Evolutionary conservation across 805 yeast species (phyloP).

Genomic region (Wickerhamomyces strasburgensis): DNA sequence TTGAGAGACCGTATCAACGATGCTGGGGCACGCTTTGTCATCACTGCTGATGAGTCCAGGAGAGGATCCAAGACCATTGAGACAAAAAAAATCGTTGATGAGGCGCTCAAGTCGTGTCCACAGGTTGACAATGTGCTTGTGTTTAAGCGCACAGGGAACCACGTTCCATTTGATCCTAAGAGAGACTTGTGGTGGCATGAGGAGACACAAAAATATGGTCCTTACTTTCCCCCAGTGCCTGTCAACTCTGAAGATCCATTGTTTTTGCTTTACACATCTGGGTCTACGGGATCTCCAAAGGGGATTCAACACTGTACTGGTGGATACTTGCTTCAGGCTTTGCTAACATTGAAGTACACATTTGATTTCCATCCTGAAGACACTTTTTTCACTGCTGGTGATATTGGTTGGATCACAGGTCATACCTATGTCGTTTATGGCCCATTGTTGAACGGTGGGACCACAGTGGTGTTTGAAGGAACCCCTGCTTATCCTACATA

Average conservation of each 20-base stretch:
- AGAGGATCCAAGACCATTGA: constrained; percentile 81
- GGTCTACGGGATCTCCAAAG: constrained; percentile 86
- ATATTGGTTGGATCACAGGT: constrained; percentile 90
- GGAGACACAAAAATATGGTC: constrained; percentile 59
- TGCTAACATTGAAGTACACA: constrained; percentile 66
- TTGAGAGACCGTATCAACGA: constrained; percentile 85
- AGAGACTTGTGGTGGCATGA: constrained; percentile 79
- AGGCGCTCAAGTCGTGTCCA: constrained; percentile 64
- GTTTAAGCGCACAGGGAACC: constrained; percentile 66
- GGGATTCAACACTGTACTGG: constrained; percentile 82
- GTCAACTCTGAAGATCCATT: constrained; percentile 78
- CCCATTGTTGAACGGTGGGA: constrained; percentile 69
- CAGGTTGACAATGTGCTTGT: constrained; percentile 66
- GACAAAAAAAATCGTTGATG: constrained; percentile 79
- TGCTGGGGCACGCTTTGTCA: constrained; percentile 66
- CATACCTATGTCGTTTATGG: constrained; percentile 83
- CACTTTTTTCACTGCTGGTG: constrained; percentile 80
- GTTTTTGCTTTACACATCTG: constrained; percentile 78
- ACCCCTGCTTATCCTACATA: constrained; percentile 83
- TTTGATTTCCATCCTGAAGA: constrained; percentile 76
- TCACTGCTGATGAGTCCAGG: constrained; percentile 77
- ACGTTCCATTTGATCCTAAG: constrained; percentile 40
- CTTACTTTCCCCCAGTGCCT: constrained; percentile 69
- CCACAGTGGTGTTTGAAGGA: constrained; percentile 79
- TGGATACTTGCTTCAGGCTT: constrained; percentile 72